phyloP scores from a whole-genome alignment of 2,329 filamentous ascomycete species.

The Diaporthe batatas region DNA sequence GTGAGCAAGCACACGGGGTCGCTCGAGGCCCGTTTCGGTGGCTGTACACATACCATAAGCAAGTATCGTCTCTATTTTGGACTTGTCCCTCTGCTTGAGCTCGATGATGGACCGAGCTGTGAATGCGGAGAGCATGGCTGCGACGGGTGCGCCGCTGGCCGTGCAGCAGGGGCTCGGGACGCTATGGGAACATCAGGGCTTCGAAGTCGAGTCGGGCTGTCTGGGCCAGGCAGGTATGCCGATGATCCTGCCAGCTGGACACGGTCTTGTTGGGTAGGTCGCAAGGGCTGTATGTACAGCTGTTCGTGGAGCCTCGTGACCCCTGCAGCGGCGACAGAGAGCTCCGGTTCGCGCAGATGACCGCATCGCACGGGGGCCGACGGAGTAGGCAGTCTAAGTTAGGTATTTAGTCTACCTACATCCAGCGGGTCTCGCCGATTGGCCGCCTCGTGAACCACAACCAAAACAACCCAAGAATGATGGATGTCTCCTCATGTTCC shows the following conservation, averaged over 20 bases:
- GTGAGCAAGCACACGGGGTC: constrained; percentile 7
- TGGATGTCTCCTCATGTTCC: background rate
- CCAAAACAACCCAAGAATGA: background rate
- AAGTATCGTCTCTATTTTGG: constrained; percentile 94
- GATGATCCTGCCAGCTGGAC: background rate
- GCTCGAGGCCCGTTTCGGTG: background rate
- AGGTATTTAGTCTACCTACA: constrained; percentile 3
- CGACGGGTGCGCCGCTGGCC: constrained; percentile 45
- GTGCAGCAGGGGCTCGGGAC: constrained; percentile 38
- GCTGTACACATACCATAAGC: constrained; percentile 77
- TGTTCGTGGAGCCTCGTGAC: constrained; percentile 37
- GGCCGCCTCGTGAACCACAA: background rate
- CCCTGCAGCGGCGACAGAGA: constrained; percentile 9
- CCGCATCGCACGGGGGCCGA: constrained; percentile 35
- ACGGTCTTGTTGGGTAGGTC: constrained; percentile 28
- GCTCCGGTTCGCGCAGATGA: constrained; percentile 38
- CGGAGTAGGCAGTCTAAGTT: background rate
- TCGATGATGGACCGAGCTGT: constrained; percentile 96
- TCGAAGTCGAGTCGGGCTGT: constrained; percentile 1
- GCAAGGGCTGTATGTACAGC: constrained; percentile 35
- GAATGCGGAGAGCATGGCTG: constrained; percentile 95
- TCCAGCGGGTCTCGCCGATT: constrained; percentile 32
- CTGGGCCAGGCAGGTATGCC: background rate
- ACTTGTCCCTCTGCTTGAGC: constrained; percentile 95
- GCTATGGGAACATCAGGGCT: constrained; percentile 42